These are phyloP conservation scores for Oryza glumipatula DNA, from an alignment of 176 grass and related monocot species.

Conservation along the genomic window DNA sequence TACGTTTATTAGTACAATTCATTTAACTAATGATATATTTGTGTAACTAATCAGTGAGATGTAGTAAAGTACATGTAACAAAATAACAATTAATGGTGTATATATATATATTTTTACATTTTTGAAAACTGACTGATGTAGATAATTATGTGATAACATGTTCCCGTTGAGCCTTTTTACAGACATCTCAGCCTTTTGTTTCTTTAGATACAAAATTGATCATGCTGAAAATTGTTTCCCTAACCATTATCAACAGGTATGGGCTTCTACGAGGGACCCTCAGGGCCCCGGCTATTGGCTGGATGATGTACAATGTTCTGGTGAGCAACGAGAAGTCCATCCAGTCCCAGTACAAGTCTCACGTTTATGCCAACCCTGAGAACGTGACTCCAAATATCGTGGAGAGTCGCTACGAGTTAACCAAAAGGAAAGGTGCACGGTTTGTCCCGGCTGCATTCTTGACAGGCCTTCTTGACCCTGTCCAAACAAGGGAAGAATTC, in stretches of 20 bases:
- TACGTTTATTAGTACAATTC: neutral
- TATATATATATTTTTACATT: neutral
- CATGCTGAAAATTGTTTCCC: neutral
- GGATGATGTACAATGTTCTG: constrained; percentile 96
- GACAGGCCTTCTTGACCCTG: constrained; percentile 87
- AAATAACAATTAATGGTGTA: neutral
- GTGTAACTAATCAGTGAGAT: constrained; percentile 3
- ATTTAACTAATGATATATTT: neutral
- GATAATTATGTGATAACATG: neutral
- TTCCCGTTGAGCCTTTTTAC: neutral
- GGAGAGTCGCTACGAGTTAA: constrained; percentile 77
- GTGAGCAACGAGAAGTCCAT: constrained; percentile 97
- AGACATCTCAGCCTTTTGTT: constrained; percentile 17
- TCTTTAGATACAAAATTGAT: constrained; percentile 32
- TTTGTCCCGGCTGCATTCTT: constrained; percentile 87
- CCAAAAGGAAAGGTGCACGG: constrained; percentile 81
- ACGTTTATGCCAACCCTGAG: constrained; percentile 89
- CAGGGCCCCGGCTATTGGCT: constrained; percentile 74
- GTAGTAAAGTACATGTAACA: neutral
- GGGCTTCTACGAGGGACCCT: constrained; percentile 83
- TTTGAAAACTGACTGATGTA: neutral
- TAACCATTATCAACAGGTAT: constrained; percentile 58
- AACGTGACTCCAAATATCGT: constrained; percentile 77
- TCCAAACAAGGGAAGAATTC: constrained; percentile 83
- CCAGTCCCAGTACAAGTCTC: constrained; percentile 92